A percentile compares a stretch with the other conserved stretches of the same genome.
Evolutionary conservation across 108 stramenopile genomes (phyloP).

Genomic region (Fragilaria radians): DNA sequence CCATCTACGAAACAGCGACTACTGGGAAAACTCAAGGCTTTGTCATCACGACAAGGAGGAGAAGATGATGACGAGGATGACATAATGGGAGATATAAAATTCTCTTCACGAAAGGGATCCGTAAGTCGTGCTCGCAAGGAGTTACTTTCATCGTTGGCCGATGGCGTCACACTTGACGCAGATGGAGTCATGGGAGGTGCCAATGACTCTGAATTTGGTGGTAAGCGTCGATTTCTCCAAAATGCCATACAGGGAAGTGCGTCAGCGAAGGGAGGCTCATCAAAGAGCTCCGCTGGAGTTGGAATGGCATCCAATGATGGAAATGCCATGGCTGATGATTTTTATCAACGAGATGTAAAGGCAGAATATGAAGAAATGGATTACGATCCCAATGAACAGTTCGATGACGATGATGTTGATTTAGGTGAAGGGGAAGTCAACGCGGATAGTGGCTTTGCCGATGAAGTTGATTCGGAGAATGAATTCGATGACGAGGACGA

Average conservation of each 20-base stretch:
- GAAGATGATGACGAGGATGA: slow-evolving; percentile 63
- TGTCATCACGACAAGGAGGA: slow-evolving; percentile 5
- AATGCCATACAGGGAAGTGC: slow-evolving; percentile 14
- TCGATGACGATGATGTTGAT: slow-evolving; percentile 88
- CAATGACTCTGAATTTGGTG: slow-evolving; percentile 75
- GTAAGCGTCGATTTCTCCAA: slow-evolving; percentile 55
- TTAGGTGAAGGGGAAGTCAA: slow-evolving; percentile 68
- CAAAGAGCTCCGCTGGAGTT: slow-evolving; percentile 9
- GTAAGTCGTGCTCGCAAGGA: slow-evolving; percentile 51
- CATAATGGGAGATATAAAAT: slow-evolving; percentile 76
- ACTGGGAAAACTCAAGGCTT: slow-evolving; percentile 40
- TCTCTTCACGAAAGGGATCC: slow-evolving; percentile 47
- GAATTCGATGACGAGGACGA: slow-evolving; percentile 59
- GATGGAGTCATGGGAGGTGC: slow-evolving; percentile 83
- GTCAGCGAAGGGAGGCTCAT: slow-evolving; percentile 8
- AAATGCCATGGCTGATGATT: slow-evolving; percentile 79
- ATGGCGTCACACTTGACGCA: slow-evolving; percentile 62
- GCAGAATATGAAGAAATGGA: slow-evolving; percentile 87
- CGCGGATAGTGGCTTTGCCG: slow-evolving; percentile 47
- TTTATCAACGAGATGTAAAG: slow-evolving; percentile 77
- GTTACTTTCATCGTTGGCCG: slow-evolving; percentile 51
- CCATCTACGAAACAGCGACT: slow-evolving; percentile 23
- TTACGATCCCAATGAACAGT: slow-evolving; percentile 86
- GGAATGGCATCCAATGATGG: slow-evolving; percentile 54
- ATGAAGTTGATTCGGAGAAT: slow-evolving; percentile 35